phyloP scores from a whole-genome alignment of 345 rosid species.

The Bruguiera sexangula region DNA sequence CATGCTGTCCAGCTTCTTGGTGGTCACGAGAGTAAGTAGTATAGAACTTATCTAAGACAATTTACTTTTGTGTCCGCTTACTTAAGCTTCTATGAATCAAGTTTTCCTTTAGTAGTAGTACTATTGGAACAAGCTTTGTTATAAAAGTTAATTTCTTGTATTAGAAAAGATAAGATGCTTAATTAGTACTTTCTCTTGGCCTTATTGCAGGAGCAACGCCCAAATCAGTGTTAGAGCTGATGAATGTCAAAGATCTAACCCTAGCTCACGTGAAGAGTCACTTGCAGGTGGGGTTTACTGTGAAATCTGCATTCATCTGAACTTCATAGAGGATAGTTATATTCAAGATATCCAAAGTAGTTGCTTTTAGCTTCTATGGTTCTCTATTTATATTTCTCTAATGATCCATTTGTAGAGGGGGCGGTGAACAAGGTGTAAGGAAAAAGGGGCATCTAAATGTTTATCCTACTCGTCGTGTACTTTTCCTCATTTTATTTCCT shows the following conservation, averaged over 20 bases:
- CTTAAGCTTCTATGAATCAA: background rate
- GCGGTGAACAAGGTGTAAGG: constrained; percentile 37
- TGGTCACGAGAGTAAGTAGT: constrained; percentile 94
- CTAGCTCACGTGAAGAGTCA: constrained; percentile 99
- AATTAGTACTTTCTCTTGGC: background rate
- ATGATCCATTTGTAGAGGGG: constrained; percentile 31
- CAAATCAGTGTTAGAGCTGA: constrained; percentile 92
- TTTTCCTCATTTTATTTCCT: constrained; percentile 25
- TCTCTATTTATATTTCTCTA: constrained; percentile 12
- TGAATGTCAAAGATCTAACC: constrained; percentile 99
- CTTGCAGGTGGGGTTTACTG: constrained; percentile 68
- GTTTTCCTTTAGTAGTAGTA: background rate
- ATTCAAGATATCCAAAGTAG: constrained; percentile 17
- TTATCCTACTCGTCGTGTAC: constrained; percentile 37
- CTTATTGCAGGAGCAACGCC: constrained; percentile 82
- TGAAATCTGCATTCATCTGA: constrained; percentile 23
- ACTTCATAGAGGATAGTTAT: background rate
- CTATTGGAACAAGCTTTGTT: no score
- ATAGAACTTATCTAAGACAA: background rate
- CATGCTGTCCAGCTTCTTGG: constrained; percentile 98
- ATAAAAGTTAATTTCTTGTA: no score
- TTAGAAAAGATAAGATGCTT: background rate
- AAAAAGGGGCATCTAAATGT: constrained; percentile 49
- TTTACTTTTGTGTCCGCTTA: background rate
- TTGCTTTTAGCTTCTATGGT: constrained; percentile 20